phyloP scores from a whole-genome alignment of 2,329 filamentous ascomycete genomes.

The Phaeoacremonium minimum region DNA sequence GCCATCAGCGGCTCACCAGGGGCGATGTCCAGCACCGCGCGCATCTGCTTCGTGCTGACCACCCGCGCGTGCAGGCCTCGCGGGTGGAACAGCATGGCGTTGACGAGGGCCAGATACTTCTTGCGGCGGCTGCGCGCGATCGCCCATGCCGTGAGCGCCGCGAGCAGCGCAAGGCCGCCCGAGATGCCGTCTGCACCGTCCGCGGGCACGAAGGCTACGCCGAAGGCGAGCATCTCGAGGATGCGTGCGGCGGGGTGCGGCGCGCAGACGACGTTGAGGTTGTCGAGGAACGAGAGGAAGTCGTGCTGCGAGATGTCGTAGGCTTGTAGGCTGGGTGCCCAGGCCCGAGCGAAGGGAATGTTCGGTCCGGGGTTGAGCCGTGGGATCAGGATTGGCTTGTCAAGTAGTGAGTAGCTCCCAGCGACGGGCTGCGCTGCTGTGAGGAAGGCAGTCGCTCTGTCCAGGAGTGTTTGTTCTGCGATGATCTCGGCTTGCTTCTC shows the following conservation, averaged over 20 bases:
- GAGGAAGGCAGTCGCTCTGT: no score
- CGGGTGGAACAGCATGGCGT: slow-evolving; percentile 23
- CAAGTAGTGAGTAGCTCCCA: no score
- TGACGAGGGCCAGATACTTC: slow-evolving; percentile 20
- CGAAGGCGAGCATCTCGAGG: slow-evolving; percentile 15
- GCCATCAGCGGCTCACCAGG: slow-evolving; percentile 12
- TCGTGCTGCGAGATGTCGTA: slow-evolving; percentile 15
- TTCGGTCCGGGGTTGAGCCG: slow-evolving; percentile 13
- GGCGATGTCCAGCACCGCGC: slow-evolving; percentile 14
- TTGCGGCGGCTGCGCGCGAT: slow-evolving; percentile 19
- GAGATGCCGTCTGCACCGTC: slow-evolving; percentile 16
- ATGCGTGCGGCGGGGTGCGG: slow-evolving; percentile 21
- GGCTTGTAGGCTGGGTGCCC: slow-evolving; percentile 13
- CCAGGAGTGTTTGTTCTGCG: no score
- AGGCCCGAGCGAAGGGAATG: slow-evolving; percentile 20
- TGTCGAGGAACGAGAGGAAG: slow-evolving; percentile 28
- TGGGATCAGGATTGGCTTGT: slow-evolving; percentile 16
- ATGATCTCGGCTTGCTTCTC: no score
- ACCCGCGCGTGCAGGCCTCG: slow-evolving; percentile 22
- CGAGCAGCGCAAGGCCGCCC: slow-evolving; percentile 12
- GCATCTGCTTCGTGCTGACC: slow-evolving; percentile 16
- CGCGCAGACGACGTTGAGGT: slow-evolving; percentile 26
- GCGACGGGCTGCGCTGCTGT: no score
- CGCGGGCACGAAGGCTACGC: slow-evolving; percentile 20
- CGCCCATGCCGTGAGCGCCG: slow-evolving; percentile 14